Conservation (phyloP, 441 rosid species). For the Flueggea neowawraea region DNA sequence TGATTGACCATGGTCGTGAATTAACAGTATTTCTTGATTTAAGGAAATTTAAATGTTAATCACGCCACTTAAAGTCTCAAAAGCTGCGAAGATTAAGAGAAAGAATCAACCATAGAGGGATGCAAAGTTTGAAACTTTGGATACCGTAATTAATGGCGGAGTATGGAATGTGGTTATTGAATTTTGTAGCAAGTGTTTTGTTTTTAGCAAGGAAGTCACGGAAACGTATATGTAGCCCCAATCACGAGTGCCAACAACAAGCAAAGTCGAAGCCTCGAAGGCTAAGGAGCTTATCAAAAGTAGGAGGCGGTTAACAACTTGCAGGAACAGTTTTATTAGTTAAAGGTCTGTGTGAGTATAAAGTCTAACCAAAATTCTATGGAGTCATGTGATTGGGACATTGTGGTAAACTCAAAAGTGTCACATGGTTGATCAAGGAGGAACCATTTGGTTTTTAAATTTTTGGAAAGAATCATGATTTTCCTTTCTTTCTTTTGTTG, state of each 20-base stretch:
- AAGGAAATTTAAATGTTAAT: constrained; percentile 1
- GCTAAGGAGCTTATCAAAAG: not conserved
- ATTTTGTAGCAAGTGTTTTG: constrained; percentile 14
- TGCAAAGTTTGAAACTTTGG: constrained; percentile 21
- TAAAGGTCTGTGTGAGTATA: not conserved
- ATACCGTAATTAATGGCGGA: constrained; percentile 34
- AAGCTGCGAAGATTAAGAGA: constrained; percentile 15
- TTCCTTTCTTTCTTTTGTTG: too few species aligned
- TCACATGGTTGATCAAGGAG: too few species aligned
- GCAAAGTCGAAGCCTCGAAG: constrained; percentile 1
- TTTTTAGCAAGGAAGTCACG: constrained; percentile 31
- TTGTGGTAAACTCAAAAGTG: too few species aligned
- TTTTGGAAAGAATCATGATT: too few species aligned
- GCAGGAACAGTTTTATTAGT: constrained; percentile 11
- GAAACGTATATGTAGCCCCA: constrained; percentile 7
- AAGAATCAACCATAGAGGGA: not conserved
- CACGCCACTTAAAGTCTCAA: constrained; percentile 8
- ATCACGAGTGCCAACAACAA: constrained; percentile 19
- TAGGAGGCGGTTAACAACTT: not conserved
- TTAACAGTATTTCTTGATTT: constrained; percentile 14
- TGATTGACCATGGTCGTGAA: constrained; percentile 8
- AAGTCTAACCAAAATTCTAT: too few species aligned
- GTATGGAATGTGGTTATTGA: constrained; percentile 8
- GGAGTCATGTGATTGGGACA: too few species aligned
- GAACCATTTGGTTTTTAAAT: too few species aligned